Base-by-base conservation (phyloP, 1,139 yeast species). In the Casaregolazyma suthepensis region DNA sequence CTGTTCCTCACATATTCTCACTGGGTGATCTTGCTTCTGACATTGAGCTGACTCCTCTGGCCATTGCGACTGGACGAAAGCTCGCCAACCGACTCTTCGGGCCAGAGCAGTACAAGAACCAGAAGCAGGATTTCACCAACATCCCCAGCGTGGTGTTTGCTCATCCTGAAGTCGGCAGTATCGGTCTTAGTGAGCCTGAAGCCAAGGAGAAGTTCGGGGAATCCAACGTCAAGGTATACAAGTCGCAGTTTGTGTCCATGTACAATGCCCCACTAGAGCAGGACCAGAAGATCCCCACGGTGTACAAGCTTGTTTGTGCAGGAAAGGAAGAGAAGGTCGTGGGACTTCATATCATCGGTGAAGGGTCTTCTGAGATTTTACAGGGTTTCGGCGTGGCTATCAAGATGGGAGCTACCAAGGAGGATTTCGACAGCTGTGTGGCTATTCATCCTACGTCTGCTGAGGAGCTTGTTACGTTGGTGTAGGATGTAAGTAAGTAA, bases 381-480 rank as follows among this genome's bases (percentile, higher is more conserved):
- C 99, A 93, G 77, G 99, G 99, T 40, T 93, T 93, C 66, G 99
- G 98, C 54, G 99, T 90, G 52, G 99, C 99, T 54, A 76, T 93
- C 61, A 90, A 90, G 75, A 72, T 72, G 75, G 99, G 99, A 43
- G 99, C 99, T 46, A 93, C 99, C 48, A 93, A 93, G 77, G 81
- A 81, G 51, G 97, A 93, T 70, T 91, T 93, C 60, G 99, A 93
- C 72, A 84, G 76, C 68, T 87, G 95, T 74, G 98, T 93, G 40
- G 99, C 99, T 48, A 93, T 93, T 66, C 99, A 93, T 71, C 99
- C 99, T 58, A 91, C 99, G 1, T 83, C 95, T 60, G 99, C 99
- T 45, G 99, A 93, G 74, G 99, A 93, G 73, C 74, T 93, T 56
- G 99, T 93, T 45, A 93, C 99, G 31, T 75, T 93, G 82, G 79